phyloP scores from a whole-genome alignment of 345 rosid genomes.

The Kernera saxatilis region DNA sequence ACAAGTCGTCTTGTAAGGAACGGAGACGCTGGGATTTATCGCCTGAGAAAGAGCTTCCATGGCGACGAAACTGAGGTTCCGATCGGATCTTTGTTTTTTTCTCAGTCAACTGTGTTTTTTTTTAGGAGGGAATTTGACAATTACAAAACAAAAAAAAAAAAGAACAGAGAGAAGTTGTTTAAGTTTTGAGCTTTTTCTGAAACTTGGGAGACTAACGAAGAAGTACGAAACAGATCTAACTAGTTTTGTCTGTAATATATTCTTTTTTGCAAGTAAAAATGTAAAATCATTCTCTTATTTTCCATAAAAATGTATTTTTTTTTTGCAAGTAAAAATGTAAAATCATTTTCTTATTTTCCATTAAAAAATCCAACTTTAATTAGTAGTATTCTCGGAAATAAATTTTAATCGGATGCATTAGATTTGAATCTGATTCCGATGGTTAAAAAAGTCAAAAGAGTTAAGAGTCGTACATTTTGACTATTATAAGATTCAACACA shows the following conservation, averaged over 20 bases:
- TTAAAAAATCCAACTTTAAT: not conserved
- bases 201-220: not conserved
- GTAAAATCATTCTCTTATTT: not conserved
- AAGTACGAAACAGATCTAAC: constrained; percentile 2
- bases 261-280: not conserved
- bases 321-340: not conserved
- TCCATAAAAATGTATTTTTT: not conserved
- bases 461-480: not conserved
- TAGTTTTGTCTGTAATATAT: not conserved
- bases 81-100: constrained; percentile 12
- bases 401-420: not conserved
- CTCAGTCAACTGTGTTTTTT: not conserved
- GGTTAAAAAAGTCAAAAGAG: not conserved
- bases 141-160: not conserved
- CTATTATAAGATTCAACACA: not conserved
- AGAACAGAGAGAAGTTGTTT: not conserved
- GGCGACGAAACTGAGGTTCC: constrained; percentile 8
- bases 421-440: not conserved
- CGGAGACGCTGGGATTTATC: constrained; percentile 8
- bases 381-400: not conserved
- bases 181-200: not conserved
- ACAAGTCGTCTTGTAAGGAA: not conserved
- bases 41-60: constrained; percentile 39
- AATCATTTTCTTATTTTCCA: not conserved
- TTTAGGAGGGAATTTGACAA: constrained; percentile 11